Evolutionary conservation across 108 stramenopile species (phyloP), one percentile per base, ranked within the genome.

Genomic region (Skeletonema tropicum): DNA sequence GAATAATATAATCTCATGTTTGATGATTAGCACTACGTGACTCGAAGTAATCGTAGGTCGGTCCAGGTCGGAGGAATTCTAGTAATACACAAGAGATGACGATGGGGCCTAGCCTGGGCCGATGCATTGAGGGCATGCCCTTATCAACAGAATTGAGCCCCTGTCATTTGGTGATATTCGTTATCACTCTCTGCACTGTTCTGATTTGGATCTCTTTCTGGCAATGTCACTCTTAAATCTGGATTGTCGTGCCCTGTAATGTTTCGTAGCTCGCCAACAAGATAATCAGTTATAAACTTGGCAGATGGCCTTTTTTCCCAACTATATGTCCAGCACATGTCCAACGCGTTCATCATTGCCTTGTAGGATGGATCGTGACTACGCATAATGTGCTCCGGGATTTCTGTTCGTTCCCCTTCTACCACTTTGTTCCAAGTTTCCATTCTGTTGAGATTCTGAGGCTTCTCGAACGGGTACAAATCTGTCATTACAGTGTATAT

Each of bases 261-360:
- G 4, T 66, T 46, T 39, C 67, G 35, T 23, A 83, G 59, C 36
- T 60, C 39, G 17, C 39, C 62, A 46, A 83, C 33, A 60, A 83
- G 36, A 59, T 45, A 83, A 60, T 81, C 75, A 1, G 74, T 63
- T 23, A 81, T 64, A 10, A 15, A 58, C 42, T 76, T 25, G 4
- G 82, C 77, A 46, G 75, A 73, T 39, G 82, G 82, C 14, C 82
- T 52, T n/a, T 70, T 61, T 19, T 65, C 29, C 78, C 78, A 79
- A 64, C 69, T 31, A 21, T 83, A 68, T 6, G 73, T 70, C 82
- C 82, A 84, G 42, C 83, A 84, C 79, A 81, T 81, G 35, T 84
- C 79, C 23, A 84, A 45, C n/a, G 83, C 83, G 11, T 61, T 46
- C 25, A 71, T 80, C 42, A 80, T 48, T n/a, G 83, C 83, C 23